Evolutionary conservation across 164 flowering plant genomes (phyloP).

Genomic region (Macadamia tetraphylla): DNA sequence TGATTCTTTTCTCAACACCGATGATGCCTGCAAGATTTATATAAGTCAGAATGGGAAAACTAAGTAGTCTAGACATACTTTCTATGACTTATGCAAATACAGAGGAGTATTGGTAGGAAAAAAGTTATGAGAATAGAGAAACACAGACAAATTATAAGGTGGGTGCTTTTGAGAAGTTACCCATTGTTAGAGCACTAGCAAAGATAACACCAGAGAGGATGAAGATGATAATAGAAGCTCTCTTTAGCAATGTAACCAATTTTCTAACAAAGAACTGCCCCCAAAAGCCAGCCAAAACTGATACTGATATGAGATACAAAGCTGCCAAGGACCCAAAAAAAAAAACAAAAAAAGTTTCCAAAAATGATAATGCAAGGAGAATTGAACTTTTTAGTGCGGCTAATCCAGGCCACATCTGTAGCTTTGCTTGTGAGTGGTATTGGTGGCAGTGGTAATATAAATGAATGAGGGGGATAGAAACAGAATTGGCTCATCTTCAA

Average conservation of each 20-base stretch:
- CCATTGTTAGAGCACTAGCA: slow-evolving; percentile 93
- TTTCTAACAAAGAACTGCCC: slow-evolving; percentile 73
- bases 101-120: too few relatives aligned
- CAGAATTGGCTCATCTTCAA: too few relatives aligned
- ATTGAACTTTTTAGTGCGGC: too few relatives aligned
- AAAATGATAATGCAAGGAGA: too few relatives aligned
- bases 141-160: too few relatives aligned
- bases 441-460: too few relatives aligned
- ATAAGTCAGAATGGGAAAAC: background rate
- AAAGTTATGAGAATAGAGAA: too few relatives aligned
- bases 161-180: slow-evolving; percentile 26
- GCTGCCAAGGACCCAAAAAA: slow-evolving; percentile 6
- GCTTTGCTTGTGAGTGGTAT: too few relatives aligned
- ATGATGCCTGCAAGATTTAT: slow-evolving; percentile 47
- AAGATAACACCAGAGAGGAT: slow-evolving; percentile 86
- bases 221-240: slow-evolving; percentile 85
- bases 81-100: too few relatives aligned
- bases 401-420: too few relatives aligned
- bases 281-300: slow-evolving; percentile 24
- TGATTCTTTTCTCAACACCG: slow-evolving; percentile 52
- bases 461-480: too few relatives aligned
- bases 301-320: slow-evolving; percentile 18
- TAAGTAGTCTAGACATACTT: background rate
- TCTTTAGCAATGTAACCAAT: slow-evolving; percentile 46
- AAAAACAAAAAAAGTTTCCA: too few relatives aligned